Percentiles rank a stretch among this genome's conserved stretches.
Evolutionary conservation across 768 basidiomycete genomes (phyloP).

Genomic region (Phaffia australis): DNA sequence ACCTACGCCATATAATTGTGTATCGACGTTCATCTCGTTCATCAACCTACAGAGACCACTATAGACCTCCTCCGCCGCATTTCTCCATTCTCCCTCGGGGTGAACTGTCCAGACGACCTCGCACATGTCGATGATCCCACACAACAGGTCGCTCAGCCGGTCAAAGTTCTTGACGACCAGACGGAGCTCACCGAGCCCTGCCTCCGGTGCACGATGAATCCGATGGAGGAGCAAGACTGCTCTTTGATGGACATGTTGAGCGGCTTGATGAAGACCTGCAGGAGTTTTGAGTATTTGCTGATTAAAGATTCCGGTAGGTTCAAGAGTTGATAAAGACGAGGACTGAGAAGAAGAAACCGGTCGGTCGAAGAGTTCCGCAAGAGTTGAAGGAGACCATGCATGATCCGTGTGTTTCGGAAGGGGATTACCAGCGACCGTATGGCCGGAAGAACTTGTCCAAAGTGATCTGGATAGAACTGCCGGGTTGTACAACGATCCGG

Average conservation of each 20-base stretch:
- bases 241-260: constrained; percentile 66
- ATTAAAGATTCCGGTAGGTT: constrained; percentile 68
- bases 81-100: constrained; percentile 72
- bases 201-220: constrained; percentile 50
- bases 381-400: constrained; percentile 1
- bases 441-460: no score
- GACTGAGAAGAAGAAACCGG: background rate
- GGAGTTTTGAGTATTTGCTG: constrained; percentile 64
- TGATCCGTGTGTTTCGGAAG: no score
- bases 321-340: background rate
- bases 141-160: constrained; percentile 87
- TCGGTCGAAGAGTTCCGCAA: constrained; percentile 22
- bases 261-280: constrained; percentile 55
- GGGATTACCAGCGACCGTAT: no score
- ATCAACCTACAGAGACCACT: constrained; percentile 90
- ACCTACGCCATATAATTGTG: constrained; percentile 75
- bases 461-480: no score
- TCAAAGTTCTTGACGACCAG: constrained; percentile 93
- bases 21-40: constrained; percentile 92
- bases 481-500: no score
- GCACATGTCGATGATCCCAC: constrained; percentile 90
- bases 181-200: constrained; percentile 61
- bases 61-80: constrained; percentile 74
- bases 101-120: constrained; percentile 89
- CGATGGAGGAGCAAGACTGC: constrained; percentile 74